Base-by-base conservation (phyloP, 2,329 filamentous ascomycete species). In the Hypoxylon sp. region DNA sequence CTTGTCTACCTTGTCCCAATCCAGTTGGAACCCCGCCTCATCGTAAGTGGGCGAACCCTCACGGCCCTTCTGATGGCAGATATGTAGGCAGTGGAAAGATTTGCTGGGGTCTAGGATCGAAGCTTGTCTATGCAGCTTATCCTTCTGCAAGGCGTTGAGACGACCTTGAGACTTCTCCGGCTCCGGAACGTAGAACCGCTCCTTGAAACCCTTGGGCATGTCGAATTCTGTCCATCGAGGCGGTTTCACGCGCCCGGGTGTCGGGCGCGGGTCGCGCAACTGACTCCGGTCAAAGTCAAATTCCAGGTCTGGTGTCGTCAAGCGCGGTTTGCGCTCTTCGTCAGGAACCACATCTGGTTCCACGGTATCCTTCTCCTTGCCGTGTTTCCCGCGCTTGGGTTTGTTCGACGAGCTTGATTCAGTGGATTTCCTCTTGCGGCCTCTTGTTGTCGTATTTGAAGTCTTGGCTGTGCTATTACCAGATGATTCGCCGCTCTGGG, bases 261-360 rank as follows among this genome's bases (percentile, higher is more conserved):
- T 74, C 8, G 59, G 63, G 6, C 73, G 72, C 19, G 67, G 71
- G 41, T 74, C 72, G 23, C 72, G 70, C 14, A 74, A 53, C 30
- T 71, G 67, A 34, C 61, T 71, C 21, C 61, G 67, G 32, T 74
- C 70, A 27, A 63, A 74, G 39, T 74, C 72, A 45, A 73, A 74
- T 39, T 74, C 71, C 2, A 74, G 63, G 32, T 74, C 72, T 1
- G 72, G 71, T 1, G 70, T 72, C 5, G 71, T 74, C 23, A 74
- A 48, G 7, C 71, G 71, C 45, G 61, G 71, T 29, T 62, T 62
- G 14, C 56, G 19, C 45, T 60, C 37, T 27, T 61, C 60, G 3
- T 61, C 29, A 2, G 54, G 9, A n/a, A 19, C 21, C 29, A 7
- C 27, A 14, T 67, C 65, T n/a, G 34, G 16, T 48, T 54, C 46